Conservation (phyloP, 495 filamentous ascomycete species). For the Coniosporium apollinis region DNA sequence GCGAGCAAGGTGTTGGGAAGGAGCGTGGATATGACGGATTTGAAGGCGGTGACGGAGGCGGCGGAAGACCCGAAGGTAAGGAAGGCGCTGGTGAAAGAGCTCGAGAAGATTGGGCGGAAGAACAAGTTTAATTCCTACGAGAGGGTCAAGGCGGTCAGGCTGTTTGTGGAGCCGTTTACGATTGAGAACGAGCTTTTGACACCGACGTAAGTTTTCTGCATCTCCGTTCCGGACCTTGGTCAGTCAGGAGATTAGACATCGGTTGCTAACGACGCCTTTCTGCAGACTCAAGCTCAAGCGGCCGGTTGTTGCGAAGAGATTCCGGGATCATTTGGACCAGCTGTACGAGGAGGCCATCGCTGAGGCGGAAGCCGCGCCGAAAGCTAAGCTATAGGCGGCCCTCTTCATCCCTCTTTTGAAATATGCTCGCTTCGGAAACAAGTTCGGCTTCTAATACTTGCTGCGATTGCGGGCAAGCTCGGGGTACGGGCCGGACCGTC, state of each 20-base stretch:
- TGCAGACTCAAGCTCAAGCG: conserved; percentile 84
- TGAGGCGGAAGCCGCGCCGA: conserved; percentile 20
- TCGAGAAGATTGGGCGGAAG: conserved; percentile 66
- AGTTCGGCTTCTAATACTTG: no score
- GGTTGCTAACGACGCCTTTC: not conserved
- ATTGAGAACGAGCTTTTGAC: conserved; percentile 91
- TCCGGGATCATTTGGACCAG: conserved; percentile 53
- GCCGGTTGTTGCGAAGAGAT: conserved; percentile 67
- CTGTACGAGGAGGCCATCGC: conserved; percentile 52
- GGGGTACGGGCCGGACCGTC: no score
- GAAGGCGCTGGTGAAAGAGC: conserved; percentile 56
- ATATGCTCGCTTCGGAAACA: no score
- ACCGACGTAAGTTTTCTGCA: conserved; percentile 60
- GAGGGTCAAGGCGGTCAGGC: conserved; percentile 52
- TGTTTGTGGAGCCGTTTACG: conserved; percentile 79
- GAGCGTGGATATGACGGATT: conserved; percentile 42
- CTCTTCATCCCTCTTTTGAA: no score
- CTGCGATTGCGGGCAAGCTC: no score
- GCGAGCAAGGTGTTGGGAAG: conserved; percentile 58
- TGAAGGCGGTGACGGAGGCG: conserved; percentile 46
- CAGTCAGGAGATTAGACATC: conserved; percentile 2
- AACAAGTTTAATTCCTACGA: conserved; percentile 85
- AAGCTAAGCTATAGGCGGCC: conserved; percentile 38
- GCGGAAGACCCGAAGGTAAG: conserved; percentile 50
- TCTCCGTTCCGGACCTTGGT: not conserved